Percentiles rank a stretch among this genome's conserved stretches.
Evolutionary conservation across 2,329 filamentous ascomycete species (phyloP).

Genomic region (Aspergillus quadricinctus): DNA sequence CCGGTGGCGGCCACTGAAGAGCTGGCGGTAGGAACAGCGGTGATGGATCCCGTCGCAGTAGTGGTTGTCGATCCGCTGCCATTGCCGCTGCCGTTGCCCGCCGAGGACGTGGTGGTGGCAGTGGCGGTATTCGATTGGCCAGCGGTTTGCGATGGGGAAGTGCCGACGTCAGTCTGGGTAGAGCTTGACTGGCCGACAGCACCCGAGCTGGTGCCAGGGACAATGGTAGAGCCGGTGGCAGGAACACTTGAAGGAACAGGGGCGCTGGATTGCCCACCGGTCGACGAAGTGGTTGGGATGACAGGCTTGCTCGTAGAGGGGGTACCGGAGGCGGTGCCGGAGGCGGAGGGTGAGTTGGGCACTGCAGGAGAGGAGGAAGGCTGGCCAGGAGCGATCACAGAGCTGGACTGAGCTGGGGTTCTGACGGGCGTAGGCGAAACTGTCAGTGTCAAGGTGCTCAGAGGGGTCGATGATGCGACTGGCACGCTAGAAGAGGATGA

Average conservation of each 20-base stretch:
- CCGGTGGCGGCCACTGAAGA: constrained; percentile 12
- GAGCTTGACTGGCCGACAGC: not conserved
- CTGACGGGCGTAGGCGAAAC: not conserved
- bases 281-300: constrained; percentile 6
- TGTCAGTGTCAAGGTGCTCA: not conserved
- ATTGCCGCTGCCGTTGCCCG: constrained; percentile 8
- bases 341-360: constrained; percentile 4
- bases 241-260: not conserved
- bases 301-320: constrained; percentile 6
- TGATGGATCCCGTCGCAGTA: constrained; percentile 6
- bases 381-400: not conserved
- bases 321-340: not conserved
- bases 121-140: not conserved
- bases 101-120: not conserved
- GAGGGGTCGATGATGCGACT: not conserved
- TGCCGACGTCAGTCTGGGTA: not conserved
- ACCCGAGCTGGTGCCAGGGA: not conserved
- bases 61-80: constrained; percentile 6
- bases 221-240: not conserved
- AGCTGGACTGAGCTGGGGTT: not conserved
- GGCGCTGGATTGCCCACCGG: not conserved
- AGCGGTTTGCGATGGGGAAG: not conserved
- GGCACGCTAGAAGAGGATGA: not conserved
- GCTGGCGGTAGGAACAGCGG: constrained; percentile 2
- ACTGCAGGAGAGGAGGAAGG: not conserved